Conservation (phyloP, 805 yeast genomes). For the Candida rishiriensis region DNA sequence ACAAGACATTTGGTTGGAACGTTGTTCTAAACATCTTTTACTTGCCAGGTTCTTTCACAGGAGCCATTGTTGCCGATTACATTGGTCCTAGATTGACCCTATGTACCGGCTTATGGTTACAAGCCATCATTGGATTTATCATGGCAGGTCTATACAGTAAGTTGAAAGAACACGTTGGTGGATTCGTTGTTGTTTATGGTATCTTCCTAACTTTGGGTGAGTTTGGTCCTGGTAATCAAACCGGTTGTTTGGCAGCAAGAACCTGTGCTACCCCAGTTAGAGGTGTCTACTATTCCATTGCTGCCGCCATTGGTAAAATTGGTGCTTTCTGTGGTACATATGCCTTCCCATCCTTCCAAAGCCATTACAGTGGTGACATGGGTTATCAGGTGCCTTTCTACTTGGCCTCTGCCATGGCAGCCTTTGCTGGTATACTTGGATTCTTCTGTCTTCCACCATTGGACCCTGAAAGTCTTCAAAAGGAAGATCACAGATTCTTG, state of each 20-base stretch:
- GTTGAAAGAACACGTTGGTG: constrained; percentile 62
- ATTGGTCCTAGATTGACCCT: constrained; percentile 85
- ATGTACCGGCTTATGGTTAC: constrained; percentile 60
- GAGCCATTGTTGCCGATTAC: constrained; percentile 79
- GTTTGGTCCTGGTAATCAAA: constrained; percentile 91
- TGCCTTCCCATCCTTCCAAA: constrained; percentile 77
- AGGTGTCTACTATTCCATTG: constrained; percentile 86
- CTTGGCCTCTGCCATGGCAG: constrained; percentile 72
- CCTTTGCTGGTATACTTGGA: constrained; percentile 65
- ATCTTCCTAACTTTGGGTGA: constrained; percentile 85
- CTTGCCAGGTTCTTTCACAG: constrained; percentile 84
- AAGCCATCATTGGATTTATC: constrained; percentile 75
- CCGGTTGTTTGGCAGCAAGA: constrained; percentile 83
- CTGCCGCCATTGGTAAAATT: constrained; percentile 87
- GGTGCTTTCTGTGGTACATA: constrained; percentile 93
- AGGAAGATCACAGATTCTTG: constrained; percentile 71
- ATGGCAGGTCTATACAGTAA: constrained; percentile 69
- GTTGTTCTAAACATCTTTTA: constrained; percentile 84
- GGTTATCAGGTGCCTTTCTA: constrained; percentile 79
- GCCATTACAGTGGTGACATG: constrained; percentile 50
- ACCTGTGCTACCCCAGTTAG: constrained; percentile 83
- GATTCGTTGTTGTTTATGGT: constrained; percentile 83
- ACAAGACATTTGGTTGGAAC: constrained; percentile 87
- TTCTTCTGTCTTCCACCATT: constrained; percentile 72
- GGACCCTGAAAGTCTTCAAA: constrained; percentile 75